Conservation (phyloP, 2,329 filamentous ascomycete genomes). For the Fusarium sp. region DNA sequence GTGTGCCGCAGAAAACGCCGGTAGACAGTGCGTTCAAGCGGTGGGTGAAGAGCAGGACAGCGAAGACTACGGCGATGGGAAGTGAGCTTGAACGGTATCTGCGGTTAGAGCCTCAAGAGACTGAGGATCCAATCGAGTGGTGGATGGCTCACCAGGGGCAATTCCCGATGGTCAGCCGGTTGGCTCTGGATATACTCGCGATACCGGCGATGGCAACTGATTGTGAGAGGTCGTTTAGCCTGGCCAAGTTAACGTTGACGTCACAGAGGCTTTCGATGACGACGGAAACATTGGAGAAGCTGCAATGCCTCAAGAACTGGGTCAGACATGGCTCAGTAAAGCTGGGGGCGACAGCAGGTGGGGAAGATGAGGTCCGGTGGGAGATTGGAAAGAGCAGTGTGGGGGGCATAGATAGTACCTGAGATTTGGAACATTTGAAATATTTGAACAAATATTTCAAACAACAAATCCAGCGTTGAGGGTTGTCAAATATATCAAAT, state of each 20-base stretch:
- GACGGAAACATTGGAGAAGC: neutral
- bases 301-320: neutral
- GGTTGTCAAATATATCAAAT: neutral
- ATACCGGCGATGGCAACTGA: neutral
- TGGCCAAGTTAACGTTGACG: neutral
- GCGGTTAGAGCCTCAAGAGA: constrained; percentile 5
- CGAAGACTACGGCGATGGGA: neutral
- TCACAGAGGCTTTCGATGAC: neutral
- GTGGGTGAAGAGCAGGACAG: neutral
- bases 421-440: constrained; percentile 4
- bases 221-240: neutral
- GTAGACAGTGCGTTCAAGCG: neutral
- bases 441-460: neutral
- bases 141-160: neutral
- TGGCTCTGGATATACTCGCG: constrained; percentile 4
- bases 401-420: neutral
- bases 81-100: constrained; percentile 2
- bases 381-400: neutral
- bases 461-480: neutral
- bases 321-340: neutral
- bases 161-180: neutral
- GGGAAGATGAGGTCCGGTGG: neutral
- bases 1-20: neutral
- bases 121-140: constrained; percentile 11
- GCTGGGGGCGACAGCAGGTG: neutral